phyloP scores from a whole-genome alignment of 2,329 filamentous ascomycete genomes.

The Rhinocladiella mackenziei region DNA sequence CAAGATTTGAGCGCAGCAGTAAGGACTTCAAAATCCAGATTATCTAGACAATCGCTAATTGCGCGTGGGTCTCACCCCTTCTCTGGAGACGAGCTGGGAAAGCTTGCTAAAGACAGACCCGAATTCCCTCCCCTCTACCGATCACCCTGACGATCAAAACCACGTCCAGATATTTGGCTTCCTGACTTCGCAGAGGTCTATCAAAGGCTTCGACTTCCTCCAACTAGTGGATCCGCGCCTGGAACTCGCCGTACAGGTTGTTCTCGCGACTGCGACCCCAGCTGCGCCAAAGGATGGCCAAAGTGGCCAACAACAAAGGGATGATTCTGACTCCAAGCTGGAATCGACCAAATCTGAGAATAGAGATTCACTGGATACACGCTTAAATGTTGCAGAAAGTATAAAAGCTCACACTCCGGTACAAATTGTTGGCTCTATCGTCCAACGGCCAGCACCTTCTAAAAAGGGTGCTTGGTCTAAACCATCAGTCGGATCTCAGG shows the following conservation, averaged over 20 bases:
- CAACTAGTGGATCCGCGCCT: constrained; percentile 22
- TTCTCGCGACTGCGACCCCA: constrained; percentile 9
- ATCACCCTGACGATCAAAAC: not conserved
- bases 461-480: constrained; percentile 3
- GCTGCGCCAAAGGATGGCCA: not conserved
- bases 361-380: constrained; percentile 17
- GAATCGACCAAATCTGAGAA: not conserved
- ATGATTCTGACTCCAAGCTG: not conserved
- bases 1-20: constrained; percentile 11
- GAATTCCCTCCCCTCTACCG: not conserved
- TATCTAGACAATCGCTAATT: constrained; percentile 1
- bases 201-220: constrained; percentile 22
- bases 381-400: constrained; percentile 10
- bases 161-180: constrained; percentile 22
- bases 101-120: constrained; percentile 8
- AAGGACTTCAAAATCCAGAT: not conserved
- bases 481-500: constrained; percentile 10
- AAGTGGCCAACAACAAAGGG: not conserved
- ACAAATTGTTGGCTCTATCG: constrained; percentile 15
- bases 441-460: constrained; percentile 4
- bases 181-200: constrained; percentile 24
- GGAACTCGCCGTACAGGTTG: constrained; percentile 27
- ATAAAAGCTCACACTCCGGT: constrained; percentile 19
- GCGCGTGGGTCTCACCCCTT: constrained; percentile 1
- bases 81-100: constrained; percentile 10